Evolutionary conservation across 2,329 filamentous ascomycete genomes (phyloP).

Genomic region (Penicillium occitanis): DNA sequence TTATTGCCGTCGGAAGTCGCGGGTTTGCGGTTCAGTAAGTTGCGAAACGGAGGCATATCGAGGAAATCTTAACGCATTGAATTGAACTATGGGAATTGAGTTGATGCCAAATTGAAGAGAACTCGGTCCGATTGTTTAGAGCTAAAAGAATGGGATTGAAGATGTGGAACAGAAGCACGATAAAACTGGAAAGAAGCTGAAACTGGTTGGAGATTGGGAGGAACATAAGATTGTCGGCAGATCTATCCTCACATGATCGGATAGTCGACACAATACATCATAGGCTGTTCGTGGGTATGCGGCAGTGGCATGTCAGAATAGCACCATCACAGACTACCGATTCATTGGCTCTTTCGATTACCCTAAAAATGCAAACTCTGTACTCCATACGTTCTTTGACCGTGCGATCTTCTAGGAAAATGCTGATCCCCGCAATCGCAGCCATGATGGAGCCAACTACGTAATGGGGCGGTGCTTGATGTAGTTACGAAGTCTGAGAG

Average conservation of each 20-base stretch:
- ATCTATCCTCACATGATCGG: conserved; percentile 29
- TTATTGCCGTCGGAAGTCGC: conserved; percentile 40
- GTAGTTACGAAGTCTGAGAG: not conserved
- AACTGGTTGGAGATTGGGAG: not conserved
- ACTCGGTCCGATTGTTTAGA: not conserved
- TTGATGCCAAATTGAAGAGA: not conserved
- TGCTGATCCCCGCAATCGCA: not conserved
- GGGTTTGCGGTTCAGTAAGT: conserved; percentile 65
- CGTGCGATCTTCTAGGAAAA: not conserved
- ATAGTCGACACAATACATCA: conserved; percentile 10
- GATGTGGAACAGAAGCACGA: not conserved
- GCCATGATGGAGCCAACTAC: not conserved
- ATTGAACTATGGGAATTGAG: not conserved
- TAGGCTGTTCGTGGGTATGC: not conserved
- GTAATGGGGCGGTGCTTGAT: not conserved
- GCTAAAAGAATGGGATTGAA: not conserved
- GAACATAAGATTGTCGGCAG: conserved; percentile 9
- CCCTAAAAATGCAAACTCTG: conserved; percentile 1
- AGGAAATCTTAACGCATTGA: conserved; percentile 4
- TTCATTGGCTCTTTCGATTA: not conserved
- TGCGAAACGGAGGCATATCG: conserved; percentile 67
- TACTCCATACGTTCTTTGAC: not conserved
- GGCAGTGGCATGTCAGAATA: not conserved
- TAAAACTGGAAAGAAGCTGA: not conserved
- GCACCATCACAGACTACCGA: not conserved